These are phyloP conservation scores for Davidsoniella virescens DNA, from an alignment of 2,329 filamentous ascomycete species.

Conservation along the genomic window DNA sequence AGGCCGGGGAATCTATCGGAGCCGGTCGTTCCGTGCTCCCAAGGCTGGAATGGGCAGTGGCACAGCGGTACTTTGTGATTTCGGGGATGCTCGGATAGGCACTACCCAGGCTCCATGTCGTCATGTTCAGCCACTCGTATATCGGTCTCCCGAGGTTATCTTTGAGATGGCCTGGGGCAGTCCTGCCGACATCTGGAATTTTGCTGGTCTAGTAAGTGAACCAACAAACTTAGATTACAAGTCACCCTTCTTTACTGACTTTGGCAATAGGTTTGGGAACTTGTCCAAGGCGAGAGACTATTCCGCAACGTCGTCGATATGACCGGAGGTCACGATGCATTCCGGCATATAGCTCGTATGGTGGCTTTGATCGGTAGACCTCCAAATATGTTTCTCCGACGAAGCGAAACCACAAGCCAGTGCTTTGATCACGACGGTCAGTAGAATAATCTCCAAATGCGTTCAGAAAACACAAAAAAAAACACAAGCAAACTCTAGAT, in stretches of 20 bases:
- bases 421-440: conserved; percentile 12
- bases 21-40: conserved; percentile 3
- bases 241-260: neutral
- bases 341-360: conserved; percentile 10
- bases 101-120: conserved; percentile 4
- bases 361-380: conserved; percentile 9
- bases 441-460: neutral
- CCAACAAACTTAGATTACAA: neutral
- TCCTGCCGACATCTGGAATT: conserved; percentile 11
- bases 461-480: neutral
- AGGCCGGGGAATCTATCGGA: conserved; percentile 1
- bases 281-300: conserved; percentile 7
- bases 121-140: conserved; percentile 9
- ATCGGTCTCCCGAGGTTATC: conserved; percentile 9
- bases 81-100: conserved; percentile 10
- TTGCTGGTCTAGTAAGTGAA: conserved; percentile 6
- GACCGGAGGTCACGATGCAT: conserved; percentile 7
- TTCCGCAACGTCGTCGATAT: conserved; percentile 7
- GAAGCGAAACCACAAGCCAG: neutral
- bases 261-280: conserved; percentile 8
- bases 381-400: conserved; percentile 6
- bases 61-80: conserved; percentile 9
- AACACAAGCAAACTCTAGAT: neutral
- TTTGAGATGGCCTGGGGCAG: conserved; percentile 11
- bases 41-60: neutral